Percentiles rank a stretch among this genome's conserved stretches.
phyloP scores from a whole-genome alignment of 2,329 filamentous ascomycete species.

The Penicillium sp. region DNA sequence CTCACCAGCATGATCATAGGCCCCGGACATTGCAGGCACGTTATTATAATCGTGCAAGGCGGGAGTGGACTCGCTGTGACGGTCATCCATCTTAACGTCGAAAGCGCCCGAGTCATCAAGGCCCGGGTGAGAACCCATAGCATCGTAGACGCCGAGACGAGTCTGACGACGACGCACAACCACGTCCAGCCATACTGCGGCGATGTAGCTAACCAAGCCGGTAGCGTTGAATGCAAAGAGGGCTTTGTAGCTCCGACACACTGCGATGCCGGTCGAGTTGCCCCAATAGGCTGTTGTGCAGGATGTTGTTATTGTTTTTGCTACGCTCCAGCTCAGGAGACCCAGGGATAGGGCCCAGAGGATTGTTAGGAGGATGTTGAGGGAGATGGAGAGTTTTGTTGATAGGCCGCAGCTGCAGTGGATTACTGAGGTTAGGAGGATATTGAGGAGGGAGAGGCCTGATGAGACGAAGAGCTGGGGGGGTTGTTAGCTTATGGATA shows the following conservation, averaged over 20 bases:
- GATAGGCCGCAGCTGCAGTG: slow-evolving; percentile 54
- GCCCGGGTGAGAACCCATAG: slow-evolving; percentile 37
- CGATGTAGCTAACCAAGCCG: slow-evolving; percentile 47
- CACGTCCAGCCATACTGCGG: slow-evolving; percentile 52
- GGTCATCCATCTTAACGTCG: slow-evolving; percentile 38
- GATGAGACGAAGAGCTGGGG: slow-evolving; percentile 52
- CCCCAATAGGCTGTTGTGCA: slow-evolving; percentile 54
- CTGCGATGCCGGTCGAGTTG: slow-evolving; percentile 53
- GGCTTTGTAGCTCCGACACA: slow-evolving; percentile 59
- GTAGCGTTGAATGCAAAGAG: slow-evolving; percentile 57
- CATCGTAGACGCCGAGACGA: slow-evolving; percentile 49
- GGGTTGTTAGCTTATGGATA: background rate
- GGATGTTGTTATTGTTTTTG: slow-evolving; percentile 51
- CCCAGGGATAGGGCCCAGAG: slow-evolving; percentile 54
- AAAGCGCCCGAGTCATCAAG: slow-evolving; percentile 28
- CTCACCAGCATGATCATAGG: slow-evolving; percentile 22
- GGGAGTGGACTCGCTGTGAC: slow-evolving; percentile 17
- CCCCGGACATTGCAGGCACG: slow-evolving; percentile 5
- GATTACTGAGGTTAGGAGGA: slow-evolving; percentile 49
- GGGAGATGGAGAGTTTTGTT: slow-evolving; percentile 49
- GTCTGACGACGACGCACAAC: slow-evolving; percentile 47
- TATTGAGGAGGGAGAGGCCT: slow-evolving; percentile 51
- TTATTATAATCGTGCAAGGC: slow-evolving; percentile 11
- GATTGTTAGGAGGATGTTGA: slow-evolving; percentile 50
- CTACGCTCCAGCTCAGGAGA: slow-evolving; percentile 55